Base-by-base conservation (phyloP, 768 basidiomycete species). In the Tulasnella sp. region DNA sequence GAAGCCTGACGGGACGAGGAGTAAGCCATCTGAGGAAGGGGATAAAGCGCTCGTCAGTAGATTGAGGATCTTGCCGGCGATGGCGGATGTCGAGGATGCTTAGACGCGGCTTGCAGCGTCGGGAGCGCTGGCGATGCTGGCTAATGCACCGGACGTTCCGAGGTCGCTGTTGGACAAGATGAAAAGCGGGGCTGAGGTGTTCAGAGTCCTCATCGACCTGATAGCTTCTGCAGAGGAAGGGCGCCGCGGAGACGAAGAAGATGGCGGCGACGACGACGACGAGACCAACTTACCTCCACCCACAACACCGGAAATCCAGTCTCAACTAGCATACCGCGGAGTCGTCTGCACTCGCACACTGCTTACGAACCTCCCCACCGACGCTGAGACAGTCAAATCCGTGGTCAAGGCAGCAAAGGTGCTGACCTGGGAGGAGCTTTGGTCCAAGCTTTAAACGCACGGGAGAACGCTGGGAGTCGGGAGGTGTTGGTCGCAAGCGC, bases 91-190 rank as follows among this genome's bases (percentile, higher is more conserved):
- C 15, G 91, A 95, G 34, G 97, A 99, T 83, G 72, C 90, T 9
- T 88, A 89, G 8, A 99, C 97, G 2, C 88, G 92, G 40, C 82
- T 93, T 19, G 97, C 97, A n/a, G 94, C 96, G 0, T 90, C 93
- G 0, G 97, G 96, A 22, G 93, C 95, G 2, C 84, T 98, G 52
- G 95, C 97, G 5, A 91, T 90, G 37, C 83, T 99, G 74, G 91
- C 91, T 0, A 85, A 86, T 36, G 87, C 90, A 0, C 75, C 78
- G 8, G 85, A 86, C 0, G 83, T 83, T 38, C 89, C 89, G 14
- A 95, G 93, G 80, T 81, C 82, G 7, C 84, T 86, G 2, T 83
- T 97, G n/a, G 81, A 90, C 19, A 84, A 85, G 40, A 86, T 95
- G 36, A 89, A 94, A 80, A 83, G 83, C 64, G 90, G 93, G 76